phyloP scores from a whole-genome alignment of 352 stramenopile genomes.

The Phytophthora nicotianae region DNA sequence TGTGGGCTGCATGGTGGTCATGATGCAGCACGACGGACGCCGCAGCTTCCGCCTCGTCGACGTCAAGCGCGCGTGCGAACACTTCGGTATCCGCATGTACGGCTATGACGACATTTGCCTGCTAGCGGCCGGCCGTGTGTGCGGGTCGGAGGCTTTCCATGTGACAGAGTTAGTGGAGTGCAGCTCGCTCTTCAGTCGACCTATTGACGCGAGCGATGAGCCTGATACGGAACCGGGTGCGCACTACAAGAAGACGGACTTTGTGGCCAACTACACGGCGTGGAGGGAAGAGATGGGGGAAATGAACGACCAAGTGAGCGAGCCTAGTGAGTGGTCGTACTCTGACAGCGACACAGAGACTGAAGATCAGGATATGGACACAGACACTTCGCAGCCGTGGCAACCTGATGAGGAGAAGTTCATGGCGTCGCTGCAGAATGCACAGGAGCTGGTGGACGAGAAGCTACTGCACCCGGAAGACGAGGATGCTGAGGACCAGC shows the following conservation, averaged over 20 bases:
- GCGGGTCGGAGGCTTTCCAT: slow-evolving; percentile 47
- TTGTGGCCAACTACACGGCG: slow-evolving; percentile 60
- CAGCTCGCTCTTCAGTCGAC: slow-evolving; percentile 35
- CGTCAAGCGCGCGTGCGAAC: slow-evolving; percentile 63
- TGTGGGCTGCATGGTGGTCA: slow-evolving; percentile 51
- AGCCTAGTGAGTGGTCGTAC: slow-evolving; percentile 64
- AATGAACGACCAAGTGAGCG: slow-evolving; percentile 49
- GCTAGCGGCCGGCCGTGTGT: slow-evolving; percentile 32
- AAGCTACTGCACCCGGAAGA: slow-evolving; percentile 42
- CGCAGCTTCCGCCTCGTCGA: slow-evolving; percentile 61
- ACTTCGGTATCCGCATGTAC: slow-evolving; percentile 77
- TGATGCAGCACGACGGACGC: slow-evolving; percentile 53
- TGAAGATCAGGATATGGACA: slow-evolving; percentile 28
- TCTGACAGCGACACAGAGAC: slow-evolving; percentile 70
- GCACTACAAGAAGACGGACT: slow-evolving; percentile 61
- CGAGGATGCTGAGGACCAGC: slow-evolving; percentile 41
- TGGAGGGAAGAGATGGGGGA: slow-evolving; percentile 47
- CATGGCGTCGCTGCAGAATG: slow-evolving; percentile 43
- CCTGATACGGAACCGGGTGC: slow-evolving; percentile 61
- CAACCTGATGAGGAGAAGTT: slow-evolving; percentile 49
- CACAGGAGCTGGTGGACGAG: slow-evolving; percentile 55
- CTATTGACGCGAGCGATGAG: slow-evolving; percentile 50
- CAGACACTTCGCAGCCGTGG: slow-evolving; percentile 24
- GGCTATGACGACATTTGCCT: slow-evolving; percentile 81
- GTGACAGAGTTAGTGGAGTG: slow-evolving; percentile 80